These are phyloP conservation scores for Arachis monticola DNA, from an alignment of 331 rosid genomes.

Conservation along the genomic window DNA sequence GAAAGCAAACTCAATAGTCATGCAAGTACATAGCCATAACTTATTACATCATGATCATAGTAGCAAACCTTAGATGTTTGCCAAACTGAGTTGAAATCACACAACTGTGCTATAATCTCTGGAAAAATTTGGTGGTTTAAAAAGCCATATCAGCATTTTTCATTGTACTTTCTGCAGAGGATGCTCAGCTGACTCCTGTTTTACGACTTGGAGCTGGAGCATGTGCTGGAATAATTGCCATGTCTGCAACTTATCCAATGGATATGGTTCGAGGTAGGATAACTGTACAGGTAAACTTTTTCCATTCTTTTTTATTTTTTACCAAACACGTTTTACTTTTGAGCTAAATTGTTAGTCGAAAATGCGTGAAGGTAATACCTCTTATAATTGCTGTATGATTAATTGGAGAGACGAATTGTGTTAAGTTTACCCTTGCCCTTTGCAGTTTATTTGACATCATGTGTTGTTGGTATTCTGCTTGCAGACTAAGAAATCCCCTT, in stretches of 20 bases:
- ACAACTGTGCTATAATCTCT: too few relatives aligned
- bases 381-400: slow-evolving; percentile 15
- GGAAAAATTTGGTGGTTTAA: neutral
- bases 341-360: slow-evolving; percentile 3
- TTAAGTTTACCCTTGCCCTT: slow-evolving; percentile 10
- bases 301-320: slow-evolving; percentile 11
- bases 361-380: too few relatives aligned
- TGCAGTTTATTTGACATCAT: slow-evolving; percentile 24
- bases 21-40: too few relatives aligned
- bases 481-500: slow-evolving; percentile 93
- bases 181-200: slow-evolving; percentile 93
- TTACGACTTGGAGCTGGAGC: slow-evolving; percentile 99
- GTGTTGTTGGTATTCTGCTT: slow-evolving; percentile 28
- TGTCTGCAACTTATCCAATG: slow-evolving; percentile 99
- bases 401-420: slow-evolving; percentile 1
- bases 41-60: too few relatives aligned
- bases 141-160: slow-evolving; percentile 30
- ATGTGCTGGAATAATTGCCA: slow-evolving; percentile 98
- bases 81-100: too few relatives aligned
- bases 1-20: too few relatives aligned
- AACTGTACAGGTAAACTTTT: slow-evolving; percentile 82
- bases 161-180: slow-evolving; percentile 62
- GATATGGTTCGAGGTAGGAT: slow-evolving; percentile 99
- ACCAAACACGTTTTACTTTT: neutral
- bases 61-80: too few relatives aligned